phyloP scores from a whole-genome alignment of 2,329 filamentous ascomycete genomes.

The Verticillium tricorpus region DNA sequence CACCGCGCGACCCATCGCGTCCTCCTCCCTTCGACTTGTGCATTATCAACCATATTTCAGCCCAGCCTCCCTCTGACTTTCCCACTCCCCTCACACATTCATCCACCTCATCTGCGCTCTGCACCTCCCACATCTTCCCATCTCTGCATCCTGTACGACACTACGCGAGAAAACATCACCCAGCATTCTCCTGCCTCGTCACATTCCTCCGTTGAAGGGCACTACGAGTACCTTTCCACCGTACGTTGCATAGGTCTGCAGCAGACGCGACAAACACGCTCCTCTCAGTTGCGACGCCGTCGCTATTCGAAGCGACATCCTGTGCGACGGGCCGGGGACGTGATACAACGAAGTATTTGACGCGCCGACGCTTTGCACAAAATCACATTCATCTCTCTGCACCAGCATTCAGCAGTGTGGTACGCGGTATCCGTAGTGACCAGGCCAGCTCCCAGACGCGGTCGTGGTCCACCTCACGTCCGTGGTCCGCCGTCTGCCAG shows the following conservation, averaged over 20 bases:
- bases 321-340: not conserved
- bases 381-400: not conserved
- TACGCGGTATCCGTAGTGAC: conserved; percentile 6
- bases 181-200: not conserved
- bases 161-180: not conserved
- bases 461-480: not conserved
- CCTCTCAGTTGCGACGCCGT: not conserved
- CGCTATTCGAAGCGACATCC: not conserved
- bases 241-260: not conserved
- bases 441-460: not conserved
- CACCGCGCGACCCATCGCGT: conserved; percentile 11
- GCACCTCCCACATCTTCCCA: not conserved
- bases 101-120: not conserved
- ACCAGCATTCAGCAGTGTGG: not conserved
- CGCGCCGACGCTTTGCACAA: not conserved
- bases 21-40: conserved; percentile 2
- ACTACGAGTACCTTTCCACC: not conserved
- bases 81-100: not conserved
- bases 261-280: not conserved
- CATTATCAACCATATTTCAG: not conserved
- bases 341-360: not conserved
- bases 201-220: not conserved
- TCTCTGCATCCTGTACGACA: not conserved
- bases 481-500: not conserved
- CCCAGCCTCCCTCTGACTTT: not conserved